These are phyloP conservation scores for Nothomitra cinnamomea DNA, from an alignment of 2,329 filamentous ascomycete species.

Conservation along the genomic window DNA sequence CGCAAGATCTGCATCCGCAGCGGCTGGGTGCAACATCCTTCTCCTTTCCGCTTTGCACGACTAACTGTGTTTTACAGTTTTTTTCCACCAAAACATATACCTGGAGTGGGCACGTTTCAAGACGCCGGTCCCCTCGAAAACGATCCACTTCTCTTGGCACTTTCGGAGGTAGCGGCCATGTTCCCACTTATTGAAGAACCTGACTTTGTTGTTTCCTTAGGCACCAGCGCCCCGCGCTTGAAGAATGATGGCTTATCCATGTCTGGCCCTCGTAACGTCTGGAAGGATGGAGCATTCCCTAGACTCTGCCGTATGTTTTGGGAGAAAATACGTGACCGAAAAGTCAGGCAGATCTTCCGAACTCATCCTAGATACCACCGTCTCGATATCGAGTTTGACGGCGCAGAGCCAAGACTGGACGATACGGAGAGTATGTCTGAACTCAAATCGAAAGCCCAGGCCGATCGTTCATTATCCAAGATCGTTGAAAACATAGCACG, in stretches of 20 bases:
- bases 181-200: conserved; percentile 10
- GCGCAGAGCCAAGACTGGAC: conserved; percentile 9
- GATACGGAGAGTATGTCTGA: conserved; percentile 9
- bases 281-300: conserved; percentile 9
- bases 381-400: conserved; percentile 9
- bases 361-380: conserved; percentile 5
- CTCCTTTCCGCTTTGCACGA: background rate
- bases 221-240: conserved; percentile 9
- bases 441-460: conserved; percentile 9
- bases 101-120: conserved; percentile 12
- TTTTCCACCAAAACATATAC: conserved; percentile 12
- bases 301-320: conserved; percentile 7
- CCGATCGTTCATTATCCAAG: conserved; percentile 8
- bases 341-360: conserved; percentile 8
- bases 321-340: conserved; percentile 11
- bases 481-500: conserved; percentile 8
- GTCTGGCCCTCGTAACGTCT: conserved; percentile 7
- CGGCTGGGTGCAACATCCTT: conserved; percentile 9
- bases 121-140: conserved; percentile 11
- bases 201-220: conserved; percentile 14
- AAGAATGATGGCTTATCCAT: conserved; percentile 4
- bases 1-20: conserved; percentile 9
- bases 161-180: conserved; percentile 10
- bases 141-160: conserved; percentile 11
- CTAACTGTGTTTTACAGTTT: conserved; percentile 10